Base-by-base conservation (phyloP, 768 basidiomycete genomes). In the Royoungia palumana region DNA sequence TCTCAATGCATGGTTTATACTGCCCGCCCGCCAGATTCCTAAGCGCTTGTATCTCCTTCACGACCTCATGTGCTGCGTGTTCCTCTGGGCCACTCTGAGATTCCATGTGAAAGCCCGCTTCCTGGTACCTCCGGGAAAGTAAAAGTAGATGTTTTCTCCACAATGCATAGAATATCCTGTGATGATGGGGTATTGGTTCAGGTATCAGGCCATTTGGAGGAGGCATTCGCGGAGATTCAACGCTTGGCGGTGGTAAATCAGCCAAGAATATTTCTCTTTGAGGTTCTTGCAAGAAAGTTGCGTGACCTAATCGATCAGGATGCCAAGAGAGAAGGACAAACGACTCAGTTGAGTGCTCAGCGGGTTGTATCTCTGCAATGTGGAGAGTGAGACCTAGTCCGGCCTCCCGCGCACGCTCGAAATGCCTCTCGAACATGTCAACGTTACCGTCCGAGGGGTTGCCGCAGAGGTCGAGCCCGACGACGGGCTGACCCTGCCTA, bases 381-480 rank as follows among this genome's bases (percentile, higher is more conserved):
- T 93, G 90, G 32, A 92, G 63, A 0, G 90, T 93, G n/a, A 90
- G 57, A 2, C 82, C 76, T 8, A 93, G 64, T 1, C 87, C 87
- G 1, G 76, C 81, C 32, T 62, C 70, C 47, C 77, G 81, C 1
- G 79, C 87, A 39, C 70, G 66, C 11, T 63, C 65, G 57, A 91
- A 80, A 50, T 79, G 71, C 20, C 69, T 68, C 16, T 64, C 71
- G 51, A 87, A 83, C 3, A 59, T 55, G 5, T 67, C 61, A 61
- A 87, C 76, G 54, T 83, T 72, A 0, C 88, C 85, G 45, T 75
- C 73, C 46, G 55, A 61, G 1, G 89, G 89, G 65, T 90, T 78
- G 0, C 90, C 90, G 55, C 89, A 92, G 2, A 94, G 66, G 66
- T 94, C 90, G 3, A 94, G 67, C 5, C 88, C 90, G 1, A 91